Evolutionary conservation across 768 basidiomycete species (phyloP), one percentile per base, ranked within the genome.

Genomic region (Daedalea quercina): DNA sequence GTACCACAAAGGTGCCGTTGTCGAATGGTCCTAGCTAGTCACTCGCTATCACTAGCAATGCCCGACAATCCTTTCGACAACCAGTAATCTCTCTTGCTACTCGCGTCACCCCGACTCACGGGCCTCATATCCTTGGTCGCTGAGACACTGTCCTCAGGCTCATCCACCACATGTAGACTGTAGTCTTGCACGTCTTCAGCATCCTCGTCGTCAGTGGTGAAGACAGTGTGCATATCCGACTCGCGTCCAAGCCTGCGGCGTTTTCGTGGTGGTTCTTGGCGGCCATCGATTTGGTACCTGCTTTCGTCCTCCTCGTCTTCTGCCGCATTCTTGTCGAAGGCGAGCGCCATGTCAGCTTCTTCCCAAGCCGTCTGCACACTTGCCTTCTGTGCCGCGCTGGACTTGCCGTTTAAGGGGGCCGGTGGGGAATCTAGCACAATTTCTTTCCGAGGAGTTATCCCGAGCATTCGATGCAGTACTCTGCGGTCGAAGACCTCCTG

Each of bases 401-500:
- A 46, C 51, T 54, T 47, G 22, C 47, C 50, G 6, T 51, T 57
- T 22, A 47, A 24, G 31, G 23, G 12, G 48, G 54, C 23, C 50
- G 15, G 24, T 31, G 28, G 28, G 4, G 11, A 4, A 11, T 31
- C 28, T 11, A 11, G 11, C 11, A 31, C 28, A 31, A n/a, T n/a
- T 2, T 31, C 17, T 13, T 6, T 9, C 17, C 22, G 15, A 42
- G n/a, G 19, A 22, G 50, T 35, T 24, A 83, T 67, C 3, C 77
- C 80, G 12, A 88, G 68, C 48, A 83, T 69, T 22, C 74, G 69
- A 55, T 92, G 90, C 49, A 92, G 64, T 1, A 70, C 65, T 50
- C 76, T 67, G 50, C 73, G 73, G 57, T 85, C 69, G 62, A 87
- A 86, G 13, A 91, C 71, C 54, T 90, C 85, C 61, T 80, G 75